Conservation (phyloP, 1,284 basidiomycete species). For the Sporisorium graminicola region DNA sequence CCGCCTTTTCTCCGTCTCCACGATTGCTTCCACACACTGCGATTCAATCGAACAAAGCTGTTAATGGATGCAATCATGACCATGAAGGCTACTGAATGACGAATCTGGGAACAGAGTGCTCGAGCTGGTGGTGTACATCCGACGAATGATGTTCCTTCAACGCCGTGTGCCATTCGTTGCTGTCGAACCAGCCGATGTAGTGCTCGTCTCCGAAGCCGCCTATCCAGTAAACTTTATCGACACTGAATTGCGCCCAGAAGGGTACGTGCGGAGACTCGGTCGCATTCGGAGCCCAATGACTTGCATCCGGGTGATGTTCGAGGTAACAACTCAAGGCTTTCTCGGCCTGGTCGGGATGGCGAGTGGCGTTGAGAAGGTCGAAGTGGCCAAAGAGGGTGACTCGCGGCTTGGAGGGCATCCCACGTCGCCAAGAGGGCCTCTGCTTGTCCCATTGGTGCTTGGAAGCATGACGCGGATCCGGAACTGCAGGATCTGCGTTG, state of each 20-base stretch:
- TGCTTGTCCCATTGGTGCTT: conserved; percentile 47
- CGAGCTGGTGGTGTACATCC: background rate
- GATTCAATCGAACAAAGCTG: background rate
- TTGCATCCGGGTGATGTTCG: conserved; percentile 56
- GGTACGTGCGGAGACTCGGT: conserved; percentile 61
- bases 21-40: background rate
- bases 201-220: conserved; percentile 69
- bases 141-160: conserved; percentile 12
- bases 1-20: background rate
- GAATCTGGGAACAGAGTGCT: background rate
- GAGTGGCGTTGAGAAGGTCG: conserved; percentile 31
- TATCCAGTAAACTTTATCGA: conserved; percentile 60
- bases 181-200: conserved; percentile 62
- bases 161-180: conserved; percentile 42
- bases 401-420: conserved; percentile 66
- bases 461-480: conserved; percentile 56
- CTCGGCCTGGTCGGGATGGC: conserved; percentile 18
- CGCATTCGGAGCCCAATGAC: conserved; percentile 59
- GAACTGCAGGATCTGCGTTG: conserved; percentile 47
- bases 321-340: conserved; percentile 52
- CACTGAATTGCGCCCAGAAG: conserved; percentile 60
- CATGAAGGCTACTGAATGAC: background rate
- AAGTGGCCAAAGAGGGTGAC: conserved; percentile 64
- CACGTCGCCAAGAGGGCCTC: conserved; percentile 61
- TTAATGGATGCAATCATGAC: background rate